Evolutionary conservation across 2,329 filamentous ascomycete genomes (phyloP).

Genomic region (Hymenoscyphus fructigenus): DNA sequence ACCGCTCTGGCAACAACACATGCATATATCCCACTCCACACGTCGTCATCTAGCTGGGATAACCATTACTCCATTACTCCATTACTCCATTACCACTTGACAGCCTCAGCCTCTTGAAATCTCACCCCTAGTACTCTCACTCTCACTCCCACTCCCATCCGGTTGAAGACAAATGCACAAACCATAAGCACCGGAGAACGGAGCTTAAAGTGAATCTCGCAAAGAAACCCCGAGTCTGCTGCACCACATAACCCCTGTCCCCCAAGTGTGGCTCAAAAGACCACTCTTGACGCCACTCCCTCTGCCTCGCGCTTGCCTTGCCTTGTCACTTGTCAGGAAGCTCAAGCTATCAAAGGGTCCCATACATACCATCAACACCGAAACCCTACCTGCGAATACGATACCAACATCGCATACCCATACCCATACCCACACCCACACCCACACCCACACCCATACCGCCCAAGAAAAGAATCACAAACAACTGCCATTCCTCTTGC

Average conservation of each 20-base stretch:
- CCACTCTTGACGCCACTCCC: too few relatives aligned
- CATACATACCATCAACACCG: not conserved
- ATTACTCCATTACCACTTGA: too few relatives aligned
- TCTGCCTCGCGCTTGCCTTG: too few relatives aligned
- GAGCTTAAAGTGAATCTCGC: too few relatives aligned
- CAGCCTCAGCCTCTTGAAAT: too few relatives aligned
- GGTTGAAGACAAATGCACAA: not conserved
- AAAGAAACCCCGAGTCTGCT: too few relatives aligned
- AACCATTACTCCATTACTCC: too few relatives aligned
- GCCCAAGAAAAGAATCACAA: not conserved
- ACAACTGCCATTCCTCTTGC: not conserved
- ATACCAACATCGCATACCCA: not conserved
- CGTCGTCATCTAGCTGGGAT: not conserved
- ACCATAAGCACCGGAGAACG: too few relatives aligned
- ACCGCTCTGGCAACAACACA: not conserved
- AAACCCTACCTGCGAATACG: not conserved
- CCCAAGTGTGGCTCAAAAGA: not conserved
- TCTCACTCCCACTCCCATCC: not conserved
- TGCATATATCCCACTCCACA: not conserved
- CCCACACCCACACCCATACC: too few relatives aligned
- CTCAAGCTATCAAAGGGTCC: not conserved
- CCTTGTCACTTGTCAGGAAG: too few relatives aligned
- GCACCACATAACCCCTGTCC: not conserved
- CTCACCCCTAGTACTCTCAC: not conserved
- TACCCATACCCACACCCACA: not conserved